Base-by-base conservation (phyloP, 1,284 basidiomycete species). In the Leccinum angustisporum region DNA sequence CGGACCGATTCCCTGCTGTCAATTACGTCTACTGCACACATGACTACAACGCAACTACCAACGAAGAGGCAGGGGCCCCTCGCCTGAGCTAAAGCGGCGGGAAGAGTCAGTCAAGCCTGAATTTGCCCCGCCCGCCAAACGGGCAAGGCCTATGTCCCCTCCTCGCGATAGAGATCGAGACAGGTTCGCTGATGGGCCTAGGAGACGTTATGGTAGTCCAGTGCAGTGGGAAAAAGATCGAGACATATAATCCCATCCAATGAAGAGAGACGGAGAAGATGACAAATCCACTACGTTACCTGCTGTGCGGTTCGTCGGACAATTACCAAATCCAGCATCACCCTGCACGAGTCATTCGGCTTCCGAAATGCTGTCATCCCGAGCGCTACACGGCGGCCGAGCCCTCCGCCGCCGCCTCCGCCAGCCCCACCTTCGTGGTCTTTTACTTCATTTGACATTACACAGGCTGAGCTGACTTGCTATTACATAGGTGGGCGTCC, bases 271-370 rank as follows among this genome's bases (percentile, higher is more conserved):
- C 62, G 77, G 78, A 64, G 86, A 86, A 50, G 83, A 85, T 58
- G 85, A 87, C 62, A 83, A 83, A 65, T 72, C 81, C 2, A 75
- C 72, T 65, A 78, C 76, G 10, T 68, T 96, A 10, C 92, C 92
- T n/a, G 80, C 81, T 51, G 82, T 91, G 9, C 77, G 88, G 86
- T 97, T 97, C 73, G 79, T 97, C 51, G 86, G 88, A 31, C 84
- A 87, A 62, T 76, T 97, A 51, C 95, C 95, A 11, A 77, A 81
- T 33, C 79, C 90, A 10, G 66, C 76, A 27, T 76, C 40, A 48
- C 46, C 27, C 36, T 27, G 46, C 65, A 5, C 40, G 54, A 34
- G 18, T 54, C 11, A 18, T 56, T 68, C 54, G 62, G 48, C 63
- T 51, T 94, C 72, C 81, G 86, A 53, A 89, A 85, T 70, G 89